A percentile compares a stretch with the other conserved stretches of the same genome.
Conservation (phyloP, 192 early-diverging fungal species). For the Diversispora epigaea region DNA sequence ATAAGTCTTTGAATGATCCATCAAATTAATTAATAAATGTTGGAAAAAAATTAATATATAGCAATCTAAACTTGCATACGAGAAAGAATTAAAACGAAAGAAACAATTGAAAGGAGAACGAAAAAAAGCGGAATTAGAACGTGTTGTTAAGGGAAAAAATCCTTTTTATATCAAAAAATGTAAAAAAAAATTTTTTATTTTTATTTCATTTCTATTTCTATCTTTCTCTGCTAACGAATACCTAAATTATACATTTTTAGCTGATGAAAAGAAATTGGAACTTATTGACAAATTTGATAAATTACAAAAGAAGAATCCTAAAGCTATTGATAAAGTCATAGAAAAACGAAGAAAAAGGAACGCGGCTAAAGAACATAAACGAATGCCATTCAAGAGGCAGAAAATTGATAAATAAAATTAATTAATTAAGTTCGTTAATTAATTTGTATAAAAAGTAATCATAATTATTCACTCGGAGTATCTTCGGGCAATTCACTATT, state of each 20-base stretch:
- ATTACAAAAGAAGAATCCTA: slow-evolving; percentile 58
- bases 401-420: slow-evolving; percentile 31
- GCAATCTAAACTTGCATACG: slow-evolving; percentile 47
- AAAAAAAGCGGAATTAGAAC: slow-evolving; percentile 78
- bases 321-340: slow-evolving; percentile 78
- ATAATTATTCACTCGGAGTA: neutral
- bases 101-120: slow-evolving; percentile 72
- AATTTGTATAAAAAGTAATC: no score
- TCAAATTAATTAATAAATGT: neutral
- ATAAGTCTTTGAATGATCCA: neutral
- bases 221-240: slow-evolving; percentile 20
- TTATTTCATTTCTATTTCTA: slow-evolving; percentile 28
- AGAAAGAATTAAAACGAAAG: slow-evolving; percentile 50
- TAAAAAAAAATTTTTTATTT: slow-evolving; percentile 40
- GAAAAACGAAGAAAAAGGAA: slow-evolving; percentile 96
- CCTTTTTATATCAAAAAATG: slow-evolving; percentile 93
- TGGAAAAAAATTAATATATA: slow-evolving; percentile 1
- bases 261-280: slow-evolving; percentile 81
- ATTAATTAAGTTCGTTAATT: neutral
- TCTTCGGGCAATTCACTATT: slow-evolving; percentile 11
- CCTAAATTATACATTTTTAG: slow-evolving; percentile 35
- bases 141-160: slow-evolving; percentile 85
- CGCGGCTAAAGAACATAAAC: slow-evolving; percentile 77
- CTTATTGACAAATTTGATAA: slow-evolving; percentile 83
- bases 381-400: slow-evolving; percentile 61